These are phyloP conservation scores for Camellia japonica DNA, from an alignment of 148 eudicot species.

Conservation along the genomic window DNA sequence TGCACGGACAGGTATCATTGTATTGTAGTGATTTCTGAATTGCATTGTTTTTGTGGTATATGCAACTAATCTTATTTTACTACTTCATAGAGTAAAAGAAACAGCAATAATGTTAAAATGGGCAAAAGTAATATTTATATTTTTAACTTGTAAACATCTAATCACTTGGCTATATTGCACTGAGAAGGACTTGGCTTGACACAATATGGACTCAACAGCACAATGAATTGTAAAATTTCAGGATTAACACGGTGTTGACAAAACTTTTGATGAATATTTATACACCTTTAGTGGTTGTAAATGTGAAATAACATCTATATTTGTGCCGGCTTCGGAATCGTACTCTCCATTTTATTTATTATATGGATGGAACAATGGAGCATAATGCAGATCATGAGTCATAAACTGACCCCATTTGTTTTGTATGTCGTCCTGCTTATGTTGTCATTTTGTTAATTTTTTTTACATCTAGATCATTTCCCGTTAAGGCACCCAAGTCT, in stretches of 20 bases:
- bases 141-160: not conserved
- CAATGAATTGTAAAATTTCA: not conserved
- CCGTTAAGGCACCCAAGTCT: not conserved
- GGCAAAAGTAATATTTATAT: not conserved
- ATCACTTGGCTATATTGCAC: not conserved
- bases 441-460: not conserved
- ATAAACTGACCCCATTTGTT: not conserved
- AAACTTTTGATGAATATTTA: not conserved
- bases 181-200: not conserved
- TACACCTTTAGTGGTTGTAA: not conserved
- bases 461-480: not conserved
- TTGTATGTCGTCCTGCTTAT: not conserved
- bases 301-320: too few relatives aligned
- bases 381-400: not conserved
- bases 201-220: not conserved
- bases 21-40: not conserved
- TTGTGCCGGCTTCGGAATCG: not conserved
- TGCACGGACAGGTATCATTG: constrained; percentile 83
- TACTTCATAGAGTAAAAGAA: not conserved
- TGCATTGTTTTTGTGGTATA: not conserved
- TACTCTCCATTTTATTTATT: not conserved
- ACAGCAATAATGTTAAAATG: not conserved
- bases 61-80: not conserved
- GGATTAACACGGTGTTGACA: not conserved
- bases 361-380: not conserved